Evolutionary conservation across 129 eudicot genomes (phyloP), one percentile per base, ranked within the genome.

Genomic region (Oenanthe sinensis): DNA sequence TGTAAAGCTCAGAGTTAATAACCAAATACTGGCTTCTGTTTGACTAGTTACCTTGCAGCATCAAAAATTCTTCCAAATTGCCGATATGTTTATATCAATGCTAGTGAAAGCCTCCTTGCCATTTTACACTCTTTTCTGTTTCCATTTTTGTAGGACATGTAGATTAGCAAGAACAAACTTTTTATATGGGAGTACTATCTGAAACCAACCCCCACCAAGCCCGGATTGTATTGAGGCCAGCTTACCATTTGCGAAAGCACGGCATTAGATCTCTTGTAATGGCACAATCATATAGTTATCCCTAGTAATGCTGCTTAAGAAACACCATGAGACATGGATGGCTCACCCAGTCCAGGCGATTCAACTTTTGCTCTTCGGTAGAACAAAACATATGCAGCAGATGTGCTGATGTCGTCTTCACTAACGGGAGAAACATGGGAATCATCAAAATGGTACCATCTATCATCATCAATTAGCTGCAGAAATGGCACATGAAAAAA

Each of bases 381-480:
- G 83, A 96, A 96, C 90, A 96, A 80, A 63, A 96, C 89, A 83
- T 96, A 96, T 10, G 99, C 99, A 55, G 99, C 99, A 36, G 97
- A 84, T 40, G 97, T 96, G 80, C 84, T 89, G 75, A 96, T 92
- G 71, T 92, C 99, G 47, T 86, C 81, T 84, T 96, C 99, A 77
- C 83, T 84, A 16, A 90, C 99, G 1, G 97, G 86, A 1, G 97
- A 87, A 78, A 96, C 99, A 70, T 92, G 97, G 10, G 97, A 70
- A 84, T 96, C 99, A 76, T 96, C 99, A 80, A 96, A 96, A 78
- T 96, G 99, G 83, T 96, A 96, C 99, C 99, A 96, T 81, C 90
- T 87, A 75, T 90, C 84, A 67, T 90, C 96, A 76, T 96, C 97
- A 79, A 90, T 88, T 86, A 96, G 81, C 99, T 96, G 90, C 91